Evolutionary conservation across 306 rosid species (phyloP), one percentile per base, ranked within the genome.

Genomic region (Glycine tomentella): DNA sequence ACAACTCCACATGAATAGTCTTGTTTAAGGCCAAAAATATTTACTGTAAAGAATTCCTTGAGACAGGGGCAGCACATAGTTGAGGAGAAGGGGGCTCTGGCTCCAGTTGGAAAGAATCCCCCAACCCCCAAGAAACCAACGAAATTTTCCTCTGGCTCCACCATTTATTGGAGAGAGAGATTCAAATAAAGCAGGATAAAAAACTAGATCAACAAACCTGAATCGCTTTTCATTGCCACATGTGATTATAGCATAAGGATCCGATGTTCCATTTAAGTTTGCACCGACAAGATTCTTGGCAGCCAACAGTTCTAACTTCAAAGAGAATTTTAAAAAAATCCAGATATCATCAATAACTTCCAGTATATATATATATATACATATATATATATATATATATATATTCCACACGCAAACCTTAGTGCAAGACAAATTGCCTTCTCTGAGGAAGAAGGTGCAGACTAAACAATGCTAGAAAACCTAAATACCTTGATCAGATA

Each of bases 281-380:
- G 99, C 99, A 83, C 94, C 97, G 55, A 93, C 75, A 17, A 95
- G 92, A 83, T 93, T 95, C 87, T 95, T 95, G 56, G 99, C 99
- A 70, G 99, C 99, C 92, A 95, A 85, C 69, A 95, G 85, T 86
- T 95, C 98, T 89, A 95, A 70, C 99, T 95, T 90, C 83, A 91
- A 73, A 85, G 44, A 82, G 8, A 79, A 78, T 77, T 40, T 9
- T 33, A 13, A 80, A 71, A 64, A 67, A 69, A 38, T 3, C 15
- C 82, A 84, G 16, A 75, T 20, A 69, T 73, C 45, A 78, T 73
- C 20, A 55, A 73, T 51, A 78, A 78, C 52, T 73, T 67, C 25
- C 55, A 36, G 49, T 50, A 66, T 12, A 49, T 5, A 2, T 3
- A 38, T 3, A 62, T 6, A 62, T 9, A 58, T 34, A 34, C 1